A percentile compares a stretch with the other conserved stretches of the same genome.
phyloP scores from a whole-genome alignment of 352 stramenopile species.

The Sclerospora graminicola region DNA sequence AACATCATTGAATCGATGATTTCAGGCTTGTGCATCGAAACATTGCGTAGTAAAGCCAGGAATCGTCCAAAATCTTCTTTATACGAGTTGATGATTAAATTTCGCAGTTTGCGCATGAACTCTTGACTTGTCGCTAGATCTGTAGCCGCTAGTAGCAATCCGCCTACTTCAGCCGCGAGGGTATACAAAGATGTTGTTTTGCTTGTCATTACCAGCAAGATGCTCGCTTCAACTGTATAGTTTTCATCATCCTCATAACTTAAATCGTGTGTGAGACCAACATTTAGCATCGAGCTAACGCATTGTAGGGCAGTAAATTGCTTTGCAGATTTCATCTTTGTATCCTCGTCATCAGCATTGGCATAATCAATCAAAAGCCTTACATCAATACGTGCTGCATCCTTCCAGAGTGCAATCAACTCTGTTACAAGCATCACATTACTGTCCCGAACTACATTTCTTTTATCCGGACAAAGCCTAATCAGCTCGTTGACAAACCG shows the following conservation, averaged over 20 bases:
- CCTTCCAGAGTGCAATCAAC: constrained; percentile 50
- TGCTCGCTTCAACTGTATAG: constrained; percentile 33
- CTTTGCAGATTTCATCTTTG: constrained; percentile 30
- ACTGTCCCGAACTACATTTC: constrained; percentile 48
- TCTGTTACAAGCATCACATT: constrained; percentile 53
- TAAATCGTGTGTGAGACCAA: constrained; percentile 19
- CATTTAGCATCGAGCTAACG: constrained; percentile 42
- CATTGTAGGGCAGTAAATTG: too few species aligned
- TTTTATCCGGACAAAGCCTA: constrained; percentile 39
- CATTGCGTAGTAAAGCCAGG: too few species aligned
- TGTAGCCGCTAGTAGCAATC: constrained; percentile 27
- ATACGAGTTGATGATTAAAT: constrained; percentile 41
- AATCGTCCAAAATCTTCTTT: constrained; percentile 58
- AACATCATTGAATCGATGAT: too few species aligned
- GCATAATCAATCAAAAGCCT: too few species aligned
- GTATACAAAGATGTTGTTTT: constrained; percentile 38
- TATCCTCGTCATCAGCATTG: too few species aligned
- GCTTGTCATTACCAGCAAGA: constrained; percentile 39
- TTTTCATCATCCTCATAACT: constrained; percentile 9
- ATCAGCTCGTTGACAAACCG: constrained; percentile 55
- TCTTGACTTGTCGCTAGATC: too few species aligned
- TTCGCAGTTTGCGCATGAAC: constrained; percentile 29
- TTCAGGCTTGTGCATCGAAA: constrained; percentile 40
- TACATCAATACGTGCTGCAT: constrained; percentile 29
- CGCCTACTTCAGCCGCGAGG: constrained; percentile 55